Evolutionary conservation across 2,329 filamentous ascomycete genomes (phyloP), one percentile per base, ranked within the genome.

Genomic region (Chaetomiaceae sp.): DNA sequence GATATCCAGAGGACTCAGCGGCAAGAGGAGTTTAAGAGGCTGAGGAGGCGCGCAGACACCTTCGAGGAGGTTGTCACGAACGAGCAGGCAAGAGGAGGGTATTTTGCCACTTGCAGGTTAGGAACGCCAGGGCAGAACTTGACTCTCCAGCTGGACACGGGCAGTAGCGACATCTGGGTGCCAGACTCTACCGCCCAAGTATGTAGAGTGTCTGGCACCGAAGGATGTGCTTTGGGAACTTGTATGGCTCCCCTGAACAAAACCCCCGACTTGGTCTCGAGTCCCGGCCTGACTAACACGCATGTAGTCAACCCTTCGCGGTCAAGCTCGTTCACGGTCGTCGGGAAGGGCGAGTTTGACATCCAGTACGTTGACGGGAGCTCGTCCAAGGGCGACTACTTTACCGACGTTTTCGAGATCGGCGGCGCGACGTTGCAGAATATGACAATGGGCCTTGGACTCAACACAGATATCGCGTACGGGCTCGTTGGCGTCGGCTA

Each of bases 131-230:
- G 69, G 11, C 82, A 86, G 62, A 66, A 75, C 4, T 55, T 86
- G 36, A 76, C 73, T 1, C 67, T 86, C 48, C 80, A 84, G 64
- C 72, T 86, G 40, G 82, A 86, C 66, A 86, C 82, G 0, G 83
- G 82, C 37, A 84, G 80, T 62, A 84, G 80, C 56, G 83, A 86
- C 67, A 75, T 82, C 20, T 86, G 83, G 82, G 74, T 85, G 34
- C 75, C 77, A 13, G 64, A 48, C 29, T 54, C 52, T 5, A 9
- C 23, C 1, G 48, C 49, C 3, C 21, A 36, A 13, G 53, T 59
- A 14, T 60, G 57, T 23, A 20, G 21, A 6, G 14, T 30, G 16
- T 5, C 32, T 5, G 21, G 38, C 20, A 46, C 53, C 42, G 34
- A 49, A 8, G 64, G 64, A 29, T 68, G 66, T 38, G 32, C 25